Conservation (phyloP, 2,329 filamentous ascomycete genomes). For the Helicocarpus griseus region DNA sequence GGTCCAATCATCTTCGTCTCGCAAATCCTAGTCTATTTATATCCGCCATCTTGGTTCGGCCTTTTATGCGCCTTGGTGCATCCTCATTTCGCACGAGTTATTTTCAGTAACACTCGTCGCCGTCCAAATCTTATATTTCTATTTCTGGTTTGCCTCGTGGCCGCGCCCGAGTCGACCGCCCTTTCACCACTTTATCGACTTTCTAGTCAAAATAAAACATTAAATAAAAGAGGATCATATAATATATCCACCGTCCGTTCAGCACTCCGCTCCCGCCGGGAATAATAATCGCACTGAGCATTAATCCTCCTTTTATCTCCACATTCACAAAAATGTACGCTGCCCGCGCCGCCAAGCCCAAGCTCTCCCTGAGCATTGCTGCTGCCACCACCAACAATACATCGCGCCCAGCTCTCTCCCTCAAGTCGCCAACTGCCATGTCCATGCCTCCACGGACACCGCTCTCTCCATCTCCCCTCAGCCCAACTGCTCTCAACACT, state of each 20-base stretch:
- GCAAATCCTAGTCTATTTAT: conserved; percentile 1
- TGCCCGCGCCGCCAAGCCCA: conserved; percentile 33
- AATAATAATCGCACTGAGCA: background rate
- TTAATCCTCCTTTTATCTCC: background rate
- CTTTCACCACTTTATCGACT: background rate
- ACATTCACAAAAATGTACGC: conserved; percentile 27
- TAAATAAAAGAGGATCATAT: background rate
- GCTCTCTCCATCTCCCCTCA: conserved; percentile 33
- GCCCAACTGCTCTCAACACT: conserved; percentile 31
- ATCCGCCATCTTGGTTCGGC: background rate
- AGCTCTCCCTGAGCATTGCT: conserved; percentile 39
- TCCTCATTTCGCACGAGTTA: background rate
- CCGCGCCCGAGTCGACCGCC: background rate
- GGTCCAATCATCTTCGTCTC: background rate
- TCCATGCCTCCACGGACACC: conserved; percentile 30
- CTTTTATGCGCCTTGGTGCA: background rate
- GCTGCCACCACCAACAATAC: conserved; percentile 21
- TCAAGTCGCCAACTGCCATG: conserved; percentile 33
- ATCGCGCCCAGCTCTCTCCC: conserved; percentile 29
- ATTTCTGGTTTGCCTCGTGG: background rate
- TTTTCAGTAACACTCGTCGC: background rate
- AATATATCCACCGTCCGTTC: background rate
- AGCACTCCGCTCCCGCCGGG: background rate
- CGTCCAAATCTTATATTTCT: background rate
- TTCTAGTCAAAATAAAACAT: too few relatives aligned